A percentile compares a stretch with the other conserved stretches of the same genome.
Conservation (phyloP, 1,139 yeast genomes). For the Hansenula sp. region DNA sequence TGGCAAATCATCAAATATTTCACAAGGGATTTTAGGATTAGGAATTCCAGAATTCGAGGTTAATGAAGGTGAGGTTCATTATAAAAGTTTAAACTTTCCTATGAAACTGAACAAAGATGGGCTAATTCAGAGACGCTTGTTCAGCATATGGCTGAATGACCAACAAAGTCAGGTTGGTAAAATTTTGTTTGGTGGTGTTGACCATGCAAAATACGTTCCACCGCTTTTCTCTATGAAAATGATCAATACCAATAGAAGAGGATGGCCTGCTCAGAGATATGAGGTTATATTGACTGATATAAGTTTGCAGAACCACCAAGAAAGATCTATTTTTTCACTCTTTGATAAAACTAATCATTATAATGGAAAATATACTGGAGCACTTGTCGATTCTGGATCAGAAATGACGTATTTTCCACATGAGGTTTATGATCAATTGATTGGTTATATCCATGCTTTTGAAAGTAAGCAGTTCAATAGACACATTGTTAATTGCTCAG, state of each 20-base stretch:
- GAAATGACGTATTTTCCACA: slow-evolving; percentile 51
- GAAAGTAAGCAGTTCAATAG: slow-evolving; percentile 20
- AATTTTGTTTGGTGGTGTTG: slow-evolving; percentile 54
- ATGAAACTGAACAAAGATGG: slow-evolving; percentile 45
- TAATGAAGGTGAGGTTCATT: slow-evolving; percentile 6
- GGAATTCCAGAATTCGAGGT: slow-evolving; percentile 34
- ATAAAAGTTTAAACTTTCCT: slow-evolving; percentile 50
- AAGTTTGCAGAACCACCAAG: not conserved
- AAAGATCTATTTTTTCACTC: slow-evolving; percentile 2
- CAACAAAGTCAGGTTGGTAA: slow-evolving; percentile 36
- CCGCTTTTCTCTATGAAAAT: slow-evolving; percentile 40
- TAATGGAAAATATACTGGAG: slow-evolving; percentile 24
- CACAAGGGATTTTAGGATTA: slow-evolving; percentile 49
- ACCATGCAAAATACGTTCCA: slow-evolving; percentile 46
- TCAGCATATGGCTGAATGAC: slow-evolving; percentile 46
- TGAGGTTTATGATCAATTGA: slow-evolving; percentile 30
- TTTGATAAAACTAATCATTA: slow-evolving; percentile 4
- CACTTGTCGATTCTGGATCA: slow-evolving; percentile 65
- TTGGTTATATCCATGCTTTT: slow-evolving; percentile 24
- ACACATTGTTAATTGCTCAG: slow-evolving; percentile 28
- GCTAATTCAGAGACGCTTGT: slow-evolving; percentile 42
- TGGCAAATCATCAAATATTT: slow-evolving; percentile 46
- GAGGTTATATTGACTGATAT: slow-evolving; percentile 14
- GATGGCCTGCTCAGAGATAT: slow-evolving; percentile 17
- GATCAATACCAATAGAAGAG: slow-evolving; percentile 28